Evolutionary conservation across 139 green algal genomes (phyloP).

Genomic region (Haematococcus sp.): DNA sequence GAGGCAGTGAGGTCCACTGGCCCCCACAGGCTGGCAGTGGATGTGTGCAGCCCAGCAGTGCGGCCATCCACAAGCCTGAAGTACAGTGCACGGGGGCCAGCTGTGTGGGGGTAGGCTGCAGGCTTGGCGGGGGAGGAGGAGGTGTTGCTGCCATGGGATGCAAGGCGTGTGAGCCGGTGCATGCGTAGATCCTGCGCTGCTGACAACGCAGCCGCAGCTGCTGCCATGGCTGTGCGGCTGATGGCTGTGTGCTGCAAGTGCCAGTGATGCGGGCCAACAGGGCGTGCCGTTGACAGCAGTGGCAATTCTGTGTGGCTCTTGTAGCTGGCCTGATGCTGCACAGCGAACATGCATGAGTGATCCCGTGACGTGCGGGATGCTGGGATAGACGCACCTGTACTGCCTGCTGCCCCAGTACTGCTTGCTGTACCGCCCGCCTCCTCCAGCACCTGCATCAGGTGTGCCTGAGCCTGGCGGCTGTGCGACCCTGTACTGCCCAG

Average conservation of each 20-base stretch:
- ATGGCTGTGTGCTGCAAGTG: neutral
- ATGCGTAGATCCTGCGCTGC: neutral
- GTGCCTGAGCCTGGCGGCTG: no score
- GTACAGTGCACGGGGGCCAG: neutral
- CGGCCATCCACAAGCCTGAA: neutral
- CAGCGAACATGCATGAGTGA: no score
- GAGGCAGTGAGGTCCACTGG: neutral
- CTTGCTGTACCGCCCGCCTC: no score
- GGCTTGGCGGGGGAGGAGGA: neutral
- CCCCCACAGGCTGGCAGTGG: neutral
- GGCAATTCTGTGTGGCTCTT: neutral
- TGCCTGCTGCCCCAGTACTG: no score
- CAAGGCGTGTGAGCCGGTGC: neutral
- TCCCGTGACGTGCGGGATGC: no score
- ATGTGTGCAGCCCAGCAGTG: neutral
- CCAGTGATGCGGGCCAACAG: neutral
- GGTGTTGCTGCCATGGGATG: neutral
- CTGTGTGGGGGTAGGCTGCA: neutral
- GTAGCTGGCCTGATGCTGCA: no score
- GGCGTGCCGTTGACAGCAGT: neutral
- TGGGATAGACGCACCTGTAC: no score
- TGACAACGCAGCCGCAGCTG: neutral
- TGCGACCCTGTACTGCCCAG: no score
- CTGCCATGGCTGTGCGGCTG: neutral
- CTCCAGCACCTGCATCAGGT: no score